These are phyloP conservation scores for Phanerochaete carnosa DNA, from an alignment of 768 basidiomycete species.

Conservation along the genomic window DNA sequence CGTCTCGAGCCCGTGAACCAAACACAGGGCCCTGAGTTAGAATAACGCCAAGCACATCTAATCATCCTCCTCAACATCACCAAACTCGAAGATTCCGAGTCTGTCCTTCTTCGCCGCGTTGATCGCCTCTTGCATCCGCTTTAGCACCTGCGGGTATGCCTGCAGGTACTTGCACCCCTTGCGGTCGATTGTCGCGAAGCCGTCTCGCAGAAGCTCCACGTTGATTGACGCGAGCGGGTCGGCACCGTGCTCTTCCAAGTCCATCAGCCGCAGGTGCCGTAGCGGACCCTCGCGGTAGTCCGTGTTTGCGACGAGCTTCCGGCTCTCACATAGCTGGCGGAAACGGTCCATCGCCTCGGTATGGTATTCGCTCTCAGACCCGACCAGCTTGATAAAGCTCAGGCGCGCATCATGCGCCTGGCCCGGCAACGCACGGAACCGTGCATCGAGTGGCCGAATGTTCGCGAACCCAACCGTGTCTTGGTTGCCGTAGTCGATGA, in stretches of 20 bases:
- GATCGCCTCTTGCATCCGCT: slow-evolving; percentile 60
- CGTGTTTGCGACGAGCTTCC: slow-evolving; percentile 93
- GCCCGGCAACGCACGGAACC: slow-evolving; percentile 86
- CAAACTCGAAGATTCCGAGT: slow-evolving; percentile 85
- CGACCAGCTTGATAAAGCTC: slow-evolving; percentile 85
- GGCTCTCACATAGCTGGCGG: slow-evolving; percentile 82
- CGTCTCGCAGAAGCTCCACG: slow-evolving; percentile 85
- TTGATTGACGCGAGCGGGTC: slow-evolving; percentile 83
- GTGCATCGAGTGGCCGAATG: slow-evolving; percentile 84
- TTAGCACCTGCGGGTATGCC: slow-evolving; percentile 65
- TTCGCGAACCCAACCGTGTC: slow-evolving; percentile 80
- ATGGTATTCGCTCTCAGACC: slow-evolving; percentile 82
- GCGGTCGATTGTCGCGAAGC: slow-evolving; percentile 76
- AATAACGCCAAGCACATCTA: too few relatives aligned
- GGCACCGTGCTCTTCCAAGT: slow-evolving; percentile 47
- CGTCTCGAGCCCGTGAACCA: too few relatives aligned
- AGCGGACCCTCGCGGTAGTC: slow-evolving; percentile 78
- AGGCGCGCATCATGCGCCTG: slow-evolving; percentile 90
- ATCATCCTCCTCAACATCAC: slow-evolving; percentile 88
- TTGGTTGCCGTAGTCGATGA: slow-evolving; percentile 96
- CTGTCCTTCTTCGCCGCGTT: slow-evolving; percentile 69
- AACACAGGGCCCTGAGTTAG: too few relatives aligned
- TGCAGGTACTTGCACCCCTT: slow-evolving; percentile 71
- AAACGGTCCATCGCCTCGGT: slow-evolving; percentile 84
- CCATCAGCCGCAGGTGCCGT: slow-evolving; percentile 89